Conservation (phyloP, 23 red algal genomes). For the Gracilaria vermiculophylla region DNA sequence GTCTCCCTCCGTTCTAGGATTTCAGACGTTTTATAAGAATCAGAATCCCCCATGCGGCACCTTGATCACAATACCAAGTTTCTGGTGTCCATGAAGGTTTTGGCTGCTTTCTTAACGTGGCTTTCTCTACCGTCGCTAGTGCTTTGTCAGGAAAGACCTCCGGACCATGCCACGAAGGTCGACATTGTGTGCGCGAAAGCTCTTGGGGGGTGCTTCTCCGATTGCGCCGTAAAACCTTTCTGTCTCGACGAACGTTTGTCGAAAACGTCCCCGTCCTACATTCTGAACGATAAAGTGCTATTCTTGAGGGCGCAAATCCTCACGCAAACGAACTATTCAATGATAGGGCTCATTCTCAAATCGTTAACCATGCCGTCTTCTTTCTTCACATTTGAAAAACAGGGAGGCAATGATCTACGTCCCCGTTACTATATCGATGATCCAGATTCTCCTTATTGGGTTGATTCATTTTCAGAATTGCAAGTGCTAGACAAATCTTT, state of each 20-base stretch:
- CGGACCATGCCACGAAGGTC: not conserved
- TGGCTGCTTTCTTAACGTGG: not conserved
- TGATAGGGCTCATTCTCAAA: conserved; percentile 2
- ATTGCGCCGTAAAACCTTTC: not conserved
- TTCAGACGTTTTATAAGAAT: too few relatives aligned
- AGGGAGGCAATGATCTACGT: not conserved
- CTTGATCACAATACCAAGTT: not conserved
- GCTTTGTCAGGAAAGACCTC: not conserved
- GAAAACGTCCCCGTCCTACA: not conserved
- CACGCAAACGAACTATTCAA: not conserved
- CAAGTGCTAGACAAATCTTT: not conserved
- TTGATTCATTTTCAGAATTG: conserved; percentile 8
- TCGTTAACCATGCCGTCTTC: conserved; percentile 11
- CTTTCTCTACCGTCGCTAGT: not conserved
- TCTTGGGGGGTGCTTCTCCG: conserved; percentile 15
- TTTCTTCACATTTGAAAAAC: not conserved
- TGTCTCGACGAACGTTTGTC: not conserved
- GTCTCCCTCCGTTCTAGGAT: too few relatives aligned
- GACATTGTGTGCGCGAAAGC: conserved; percentile 7
- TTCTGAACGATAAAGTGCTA: conserved; percentile 10
- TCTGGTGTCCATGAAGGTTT: not conserved
- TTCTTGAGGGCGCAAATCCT: conserved; percentile 21
- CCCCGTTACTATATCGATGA: too few relatives aligned
- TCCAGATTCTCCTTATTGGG: too few relatives aligned
- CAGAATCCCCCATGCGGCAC: too few relatives aligned